phyloP scores from a whole-genome alignment of 176 grass and related monocot genomes.

The Tillandsia leiboldiana region DNA sequence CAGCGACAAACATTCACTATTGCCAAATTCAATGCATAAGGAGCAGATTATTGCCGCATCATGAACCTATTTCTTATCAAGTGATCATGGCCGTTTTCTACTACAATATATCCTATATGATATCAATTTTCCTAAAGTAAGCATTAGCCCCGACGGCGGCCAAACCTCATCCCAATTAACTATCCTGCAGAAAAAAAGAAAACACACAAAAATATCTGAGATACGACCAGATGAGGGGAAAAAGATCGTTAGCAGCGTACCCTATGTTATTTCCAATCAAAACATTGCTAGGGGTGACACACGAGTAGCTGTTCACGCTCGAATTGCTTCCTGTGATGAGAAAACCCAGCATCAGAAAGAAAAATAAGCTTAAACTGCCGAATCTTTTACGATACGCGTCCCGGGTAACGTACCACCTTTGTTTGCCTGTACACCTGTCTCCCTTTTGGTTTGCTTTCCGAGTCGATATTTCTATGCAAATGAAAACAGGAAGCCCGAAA shows the following conservation, averaged over 20 bases:
- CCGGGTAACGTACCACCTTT: slow-evolving; percentile 32
- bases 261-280: background rate
- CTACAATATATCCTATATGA: too few species aligned
- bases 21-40: too few species aligned
- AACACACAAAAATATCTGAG: background rate
- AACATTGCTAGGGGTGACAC: background rate
- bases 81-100: too few species aligned
- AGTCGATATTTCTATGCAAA: slow-evolving; percentile 79
- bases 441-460: slow-evolving; percentile 66
- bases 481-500: background rate
- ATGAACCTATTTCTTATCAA: too few species aligned
- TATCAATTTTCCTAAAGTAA: too few species aligned
- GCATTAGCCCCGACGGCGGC: too few species aligned
- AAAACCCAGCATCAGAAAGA: background rate
- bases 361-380: background rate
- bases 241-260: background rate
- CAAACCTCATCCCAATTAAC: too few species aligned
- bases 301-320: background rate
- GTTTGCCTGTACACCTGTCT: slow-evolving; percentile 39
- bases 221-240: background rate
- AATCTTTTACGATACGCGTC: background rate
- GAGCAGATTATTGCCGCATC: too few species aligned
- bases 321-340: slow-evolving; percentile 5
- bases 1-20: too few species aligned
- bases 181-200: background rate